Conservation (phyloP, 2,329 filamentous ascomycete genomes). For the Ramularia endophylla region DNA sequence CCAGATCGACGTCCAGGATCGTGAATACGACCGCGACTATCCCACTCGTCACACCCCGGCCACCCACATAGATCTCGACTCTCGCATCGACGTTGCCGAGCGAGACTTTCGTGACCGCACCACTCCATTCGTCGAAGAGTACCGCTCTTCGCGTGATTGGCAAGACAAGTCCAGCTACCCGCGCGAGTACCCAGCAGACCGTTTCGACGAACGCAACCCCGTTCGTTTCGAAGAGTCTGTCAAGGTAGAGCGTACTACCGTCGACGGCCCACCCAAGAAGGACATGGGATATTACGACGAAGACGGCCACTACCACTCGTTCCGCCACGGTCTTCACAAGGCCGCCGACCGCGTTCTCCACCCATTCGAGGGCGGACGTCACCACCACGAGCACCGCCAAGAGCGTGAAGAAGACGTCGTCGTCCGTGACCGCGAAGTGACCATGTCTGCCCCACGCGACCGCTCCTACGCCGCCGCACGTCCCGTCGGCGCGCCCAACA, state of each 20-base stretch:
- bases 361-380: constrained; percentile 52
- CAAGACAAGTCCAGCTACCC: constrained; percentile 37
- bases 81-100: constrained; percentile 51
- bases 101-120: constrained; percentile 40
- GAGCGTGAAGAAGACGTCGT: constrained; percentile 41
- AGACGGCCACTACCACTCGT: constrained; percentile 68
- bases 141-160: constrained; percentile 30
- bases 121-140: constrained; percentile 35
- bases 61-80: constrained; percentile 48
- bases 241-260: constrained; percentile 47
- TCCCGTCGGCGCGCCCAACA: constrained; percentile 54
- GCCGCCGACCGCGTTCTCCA: constrained; percentile 61
- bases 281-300: constrained; percentile 79
- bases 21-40: constrained; percentile 41
- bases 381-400: constrained; percentile 39
- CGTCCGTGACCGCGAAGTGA: constrained; percentile 44
- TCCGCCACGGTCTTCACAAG: constrained; percentile 64
- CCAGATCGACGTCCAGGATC: constrained; percentile 60
- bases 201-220: constrained; percentile 34
- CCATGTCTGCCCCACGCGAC: constrained; percentile 33
- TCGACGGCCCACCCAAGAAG: constrained; percentile 43
- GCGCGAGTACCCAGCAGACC: constrained; percentile 31
- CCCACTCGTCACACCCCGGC: constrained; percentile 43
- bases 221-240: constrained; percentile 40
- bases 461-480: constrained; percentile 22